Evolutionary conservation across 495 filamentous ascomycete genomes (phyloP), one percentile per base, ranked within the genome.

Genomic region (Penicillium steckii): DNA sequence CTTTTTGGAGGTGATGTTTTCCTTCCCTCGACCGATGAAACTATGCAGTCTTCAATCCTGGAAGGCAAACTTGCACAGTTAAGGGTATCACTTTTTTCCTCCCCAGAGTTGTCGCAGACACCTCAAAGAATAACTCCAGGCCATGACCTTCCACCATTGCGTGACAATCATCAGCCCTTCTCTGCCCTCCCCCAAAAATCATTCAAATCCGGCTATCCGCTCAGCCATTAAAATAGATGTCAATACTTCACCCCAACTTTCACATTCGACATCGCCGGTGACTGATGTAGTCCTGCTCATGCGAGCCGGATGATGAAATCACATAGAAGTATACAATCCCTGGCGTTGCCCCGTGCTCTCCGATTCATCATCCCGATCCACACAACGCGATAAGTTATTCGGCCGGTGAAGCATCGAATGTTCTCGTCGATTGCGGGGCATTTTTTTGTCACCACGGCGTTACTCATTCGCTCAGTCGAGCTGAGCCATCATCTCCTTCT

Each of bases 401-500:
- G 61, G 59, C 62, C 51, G 63, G 62, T 60, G 68, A 65, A 53
- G 64, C 61, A 62, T 63, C 60, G 61, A 61, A 66, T 50, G 29
- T 25, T 56, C 54, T 53, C 56, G 61, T 64, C 38, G 38, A 13
- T 10, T 23, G 66, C 62, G 68, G 51, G 52, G 50, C 33, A 60
- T 50, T 57, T 77, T 56, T 66, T 61, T 54, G 67, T 79, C 74
- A 56, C 71, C 57, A 73, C 58, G 65, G 67, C 61, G 59, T 56
- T 51, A 52, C 48, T 21, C 17, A 62, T 57, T 53, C 53, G 55
- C 63, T 95, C 90, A 98, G 74, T 98, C 94, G 72, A 98, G 80
- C 68, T 91, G 90, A 37, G 94, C 94, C 81, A 95, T 88, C 94
- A 98, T 98, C 64, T 97, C 90, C 52, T 91, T 85, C 75, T 90